Evolutionary conservation across 2,329 filamentous ascomycete genomes (phyloP), one percentile per base, ranked within the genome.

Genomic region (Mariannaea elegans): DNA sequence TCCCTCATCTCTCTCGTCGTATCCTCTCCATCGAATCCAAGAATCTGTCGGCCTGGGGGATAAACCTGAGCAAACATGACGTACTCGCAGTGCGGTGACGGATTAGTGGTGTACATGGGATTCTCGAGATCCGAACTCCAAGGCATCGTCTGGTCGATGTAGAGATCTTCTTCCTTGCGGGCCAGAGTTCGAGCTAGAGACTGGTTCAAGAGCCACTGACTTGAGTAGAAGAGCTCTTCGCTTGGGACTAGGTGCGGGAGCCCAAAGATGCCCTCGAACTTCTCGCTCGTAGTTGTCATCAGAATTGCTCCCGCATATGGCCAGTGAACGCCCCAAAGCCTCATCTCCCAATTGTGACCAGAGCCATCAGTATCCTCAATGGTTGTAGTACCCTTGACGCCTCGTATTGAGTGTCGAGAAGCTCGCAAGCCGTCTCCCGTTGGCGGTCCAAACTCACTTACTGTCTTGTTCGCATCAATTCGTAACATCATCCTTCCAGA

Each of bases 221-320:
- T 82, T 61, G 84, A 82, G 71, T 78, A 73, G 73, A 87, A 87
- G 71, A 84, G 87, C 47, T 85, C 80, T 3, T 79, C 72, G 18
- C 80, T 76, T 0, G 92, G 84, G 1, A 91, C 82, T 50, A 99
- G 84, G 75, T 98, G 93, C 23, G 95, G 94, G 45, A 98, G 80
- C 2, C 89, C 91, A 74, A 97, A 97, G 56, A 98, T 89, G 41
- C 95, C 94, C n/a, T 90, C 87, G 71, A 95, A 95, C 79, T 97
- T 97, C 72, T 97, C 91, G 75, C 93, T 97, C 46, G 93, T 94
- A 1, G 94, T 97, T 2, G 90, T 92, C 72, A 98, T 80, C 32
- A 98, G 80, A 48, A 95, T 86, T 13, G 88, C 86, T 2, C 95
- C 95, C 63, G 90, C 86, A n/a, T 85, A 84, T 34, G 90, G 88